A percentile compares a stretch with the other conserved stretches of the same genome.
phyloP scores from a whole-genome alignment of 352 stramenopile species.

The Pythium brassicae region DNA sequence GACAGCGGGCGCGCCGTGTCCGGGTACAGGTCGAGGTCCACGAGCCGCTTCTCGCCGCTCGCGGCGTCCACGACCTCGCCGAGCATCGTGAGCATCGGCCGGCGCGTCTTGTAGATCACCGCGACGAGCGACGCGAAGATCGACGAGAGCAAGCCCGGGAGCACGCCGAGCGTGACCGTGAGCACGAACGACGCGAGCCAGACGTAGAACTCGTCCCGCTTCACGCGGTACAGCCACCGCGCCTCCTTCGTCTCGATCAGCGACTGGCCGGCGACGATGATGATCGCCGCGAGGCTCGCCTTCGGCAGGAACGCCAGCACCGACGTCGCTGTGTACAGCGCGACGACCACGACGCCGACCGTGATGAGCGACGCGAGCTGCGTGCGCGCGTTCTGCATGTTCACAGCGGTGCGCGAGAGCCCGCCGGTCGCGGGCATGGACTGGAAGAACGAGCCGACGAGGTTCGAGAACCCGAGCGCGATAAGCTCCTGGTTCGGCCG shows the following conservation, averaged over 20 bases:
- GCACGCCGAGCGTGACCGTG: conserved; percentile 43
- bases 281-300: conserved; percentile 79
- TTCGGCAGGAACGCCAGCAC: conserved; percentile 85
- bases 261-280: conserved; percentile 87
- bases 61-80: conserved; percentile 28
- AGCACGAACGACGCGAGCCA: conserved; percentile 54
- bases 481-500: conserved; percentile 81
- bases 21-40: conserved; percentile 39
- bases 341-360: conserved; percentile 74
- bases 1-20: conserved; percentile 33
- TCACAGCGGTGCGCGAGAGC: conserved; percentile 89
- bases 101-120: conserved; percentile 57
- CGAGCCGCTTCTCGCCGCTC: conserved; percentile 33
- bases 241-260: conserved; percentile 85
- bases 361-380: conserved; percentile 83
- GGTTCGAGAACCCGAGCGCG: conserved; percentile 80
- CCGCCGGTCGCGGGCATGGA: conserved; percentile 84
- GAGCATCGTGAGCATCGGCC: conserved; percentile 40
- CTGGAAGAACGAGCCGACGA: conserved; percentile 83
- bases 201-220: conserved; percentile 59
- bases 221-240: conserved; percentile 71
- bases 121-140: conserved; percentile 55
- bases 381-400: conserved; percentile 84
- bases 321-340: conserved; percentile 78
- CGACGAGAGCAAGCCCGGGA: conserved; percentile 38